Percentiles rank a stretch among this genome's conserved stretches.
These are phyloP conservation scores for Pyrenochaeta sp. DNA, from an alignment of 2,329 filamentous ascomycete species.

Conservation along the genomic window DNA sequence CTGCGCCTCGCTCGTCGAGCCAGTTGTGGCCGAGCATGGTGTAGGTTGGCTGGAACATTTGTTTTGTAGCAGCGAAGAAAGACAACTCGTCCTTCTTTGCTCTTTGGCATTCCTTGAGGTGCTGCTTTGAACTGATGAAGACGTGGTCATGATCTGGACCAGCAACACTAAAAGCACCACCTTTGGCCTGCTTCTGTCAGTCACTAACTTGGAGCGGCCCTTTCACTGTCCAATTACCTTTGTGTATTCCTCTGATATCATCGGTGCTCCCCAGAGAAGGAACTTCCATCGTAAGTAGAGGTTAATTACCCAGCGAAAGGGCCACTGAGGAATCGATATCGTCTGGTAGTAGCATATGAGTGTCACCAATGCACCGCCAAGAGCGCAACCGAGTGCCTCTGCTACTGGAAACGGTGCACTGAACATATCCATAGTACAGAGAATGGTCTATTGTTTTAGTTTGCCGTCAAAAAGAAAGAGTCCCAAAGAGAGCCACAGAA, in stretches of 20 bases:
- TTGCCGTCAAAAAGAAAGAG: too few species aligned
- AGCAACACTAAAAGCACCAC: constrained; percentile 1
- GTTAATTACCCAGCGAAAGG: background rate
- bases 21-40: constrained; percentile 40
- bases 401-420: background rate
- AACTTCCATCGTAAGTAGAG: background rate
- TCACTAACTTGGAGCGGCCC: background rate
- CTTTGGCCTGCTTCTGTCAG: background rate
- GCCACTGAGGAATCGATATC: background rate
- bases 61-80: background rate
- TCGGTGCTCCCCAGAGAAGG: background rate
- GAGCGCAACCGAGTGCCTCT: background rate
- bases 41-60: constrained; percentile 24
- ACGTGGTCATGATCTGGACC: constrained; percentile 1
- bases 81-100: constrained; percentile 1
- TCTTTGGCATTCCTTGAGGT: constrained; percentile 1
- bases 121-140: constrained; percentile 2
- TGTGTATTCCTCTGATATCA: background rate
- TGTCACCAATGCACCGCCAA: background rate
- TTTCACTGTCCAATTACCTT: background rate
- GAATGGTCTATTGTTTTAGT: too few species aligned
- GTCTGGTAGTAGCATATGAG: constrained; percentile 1
- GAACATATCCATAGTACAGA: background rate
- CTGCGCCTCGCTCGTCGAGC: constrained; percentile 27
- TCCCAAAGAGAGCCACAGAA: too few species aligned